phyloP scores from a whole-genome alignment of 1,284 basidiomycete genomes.

The Cerioporus squamosus region DNA sequence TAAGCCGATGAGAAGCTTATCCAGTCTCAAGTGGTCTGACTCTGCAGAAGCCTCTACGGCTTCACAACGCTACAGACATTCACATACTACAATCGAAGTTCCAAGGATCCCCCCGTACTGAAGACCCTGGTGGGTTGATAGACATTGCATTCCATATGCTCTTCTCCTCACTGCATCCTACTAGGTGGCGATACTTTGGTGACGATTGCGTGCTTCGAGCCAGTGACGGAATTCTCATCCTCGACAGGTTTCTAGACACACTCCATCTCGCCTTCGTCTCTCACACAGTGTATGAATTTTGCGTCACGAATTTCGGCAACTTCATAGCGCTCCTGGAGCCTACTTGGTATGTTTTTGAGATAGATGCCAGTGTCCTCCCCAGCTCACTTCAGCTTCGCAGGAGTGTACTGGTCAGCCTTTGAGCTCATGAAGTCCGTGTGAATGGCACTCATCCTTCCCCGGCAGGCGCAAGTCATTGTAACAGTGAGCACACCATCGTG shows the following conservation, averaged over 20 bases:
- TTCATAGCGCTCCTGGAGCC: background rate
- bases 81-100: conserved; percentile 19
- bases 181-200: background rate
- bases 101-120: conserved; percentile 11
- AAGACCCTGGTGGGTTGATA: conserved; percentile 11
- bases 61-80: conserved; percentile 24
- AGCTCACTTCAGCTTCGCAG: background rate
- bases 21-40: too few relatives aligned
- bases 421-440: background rate
- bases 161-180: background rate
- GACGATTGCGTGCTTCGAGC: background rate
- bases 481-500: background rate
- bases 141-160: too few relatives aligned
- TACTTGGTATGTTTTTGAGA: conserved; percentile 5
- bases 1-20: background rate
- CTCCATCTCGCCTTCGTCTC: conserved; percentile 12
- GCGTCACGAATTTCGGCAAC: conserved; percentile 5
- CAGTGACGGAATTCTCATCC: background rate
- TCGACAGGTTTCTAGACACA: conserved; percentile 13
- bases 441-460: background rate
- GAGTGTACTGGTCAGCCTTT: conserved; percentile 7
- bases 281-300: conserved; percentile 14
- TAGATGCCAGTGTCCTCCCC: background rate
- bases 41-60: conserved; percentile 21
- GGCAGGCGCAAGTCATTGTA: conserved; percentile 8